Evolutionary conservation across 2,329 filamentous ascomycete species (phyloP).

Genomic region (Pyrenochaeta sp.): DNA sequence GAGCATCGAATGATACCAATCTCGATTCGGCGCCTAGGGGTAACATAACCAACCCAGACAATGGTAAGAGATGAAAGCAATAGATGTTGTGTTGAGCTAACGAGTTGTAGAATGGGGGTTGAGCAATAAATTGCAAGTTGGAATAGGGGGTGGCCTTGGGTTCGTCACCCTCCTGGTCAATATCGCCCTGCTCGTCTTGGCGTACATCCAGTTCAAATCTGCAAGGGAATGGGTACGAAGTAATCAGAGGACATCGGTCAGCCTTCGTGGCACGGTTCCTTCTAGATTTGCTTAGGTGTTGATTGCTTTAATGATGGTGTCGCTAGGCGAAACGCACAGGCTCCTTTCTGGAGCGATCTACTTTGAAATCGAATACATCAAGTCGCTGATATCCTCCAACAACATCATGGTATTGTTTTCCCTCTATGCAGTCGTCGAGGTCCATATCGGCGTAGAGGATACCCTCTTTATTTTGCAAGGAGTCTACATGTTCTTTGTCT

Average conservation of each 20-base stretch:
- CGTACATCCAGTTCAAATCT: neutral
- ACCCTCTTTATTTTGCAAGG: slow-evolving; percentile 57
- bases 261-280: neutral
- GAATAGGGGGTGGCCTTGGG: neutral
- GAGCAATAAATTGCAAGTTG: neutral
- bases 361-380: slow-evolving; percentile 63
- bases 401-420: slow-evolving; percentile 66
- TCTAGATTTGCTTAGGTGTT: neutral
- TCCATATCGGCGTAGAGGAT: slow-evolving; percentile 63
- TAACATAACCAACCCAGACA: neutral
- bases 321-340: slow-evolving; percentile 9
- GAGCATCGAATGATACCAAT: neutral
- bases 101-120: neutral
- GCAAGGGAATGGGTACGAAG: neutral
- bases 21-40: neutral
- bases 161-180: neutral
- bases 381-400: slow-evolving; percentile 65
- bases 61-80: neutral
- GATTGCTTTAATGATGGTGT: neutral
- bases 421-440: slow-evolving; percentile 60
- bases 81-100: too few relatives aligned
- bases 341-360: slow-evolving; percentile 48
- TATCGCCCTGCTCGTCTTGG: neutral
- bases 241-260: neutral
- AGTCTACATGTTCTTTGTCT: slow-evolving; percentile 38